A percentile compares a stretch with the other conserved stretches of the same genome.
Conservation (phyloP, 495 filamentous ascomycete species). For the Lichina pygmaea region DNA sequence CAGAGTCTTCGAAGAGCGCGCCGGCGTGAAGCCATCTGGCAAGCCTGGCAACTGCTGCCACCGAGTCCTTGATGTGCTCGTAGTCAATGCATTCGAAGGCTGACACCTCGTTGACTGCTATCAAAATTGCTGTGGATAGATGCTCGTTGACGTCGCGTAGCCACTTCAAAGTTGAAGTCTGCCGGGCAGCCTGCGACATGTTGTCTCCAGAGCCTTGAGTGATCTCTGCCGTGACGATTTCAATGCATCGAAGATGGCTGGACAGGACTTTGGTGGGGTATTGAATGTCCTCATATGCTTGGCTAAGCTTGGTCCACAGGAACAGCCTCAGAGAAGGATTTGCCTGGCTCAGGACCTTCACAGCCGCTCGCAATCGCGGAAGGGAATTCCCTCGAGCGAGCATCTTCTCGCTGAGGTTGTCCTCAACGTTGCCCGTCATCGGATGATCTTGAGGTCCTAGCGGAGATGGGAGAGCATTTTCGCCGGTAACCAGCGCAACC, state of each 20-base stretch:
- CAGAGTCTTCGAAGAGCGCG: constrained; percentile 55
- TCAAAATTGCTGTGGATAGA: constrained; percentile 32
- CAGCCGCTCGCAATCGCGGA: constrained; percentile 17
- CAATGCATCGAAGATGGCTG: constrained; percentile 61
- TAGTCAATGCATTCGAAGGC: constrained; percentile 68
- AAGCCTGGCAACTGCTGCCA: constrained; percentile 36
- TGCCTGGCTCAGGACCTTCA: constrained; percentile 54
- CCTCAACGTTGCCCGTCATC: constrained; percentile 1
- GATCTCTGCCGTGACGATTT: constrained; percentile 51
- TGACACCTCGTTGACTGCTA: constrained; percentile 33
- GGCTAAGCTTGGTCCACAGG: constrained; percentile 65
- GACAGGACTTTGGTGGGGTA: constrained; percentile 68
- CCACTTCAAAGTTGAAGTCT: constrained; percentile 39
- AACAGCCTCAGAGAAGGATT: constrained; percentile 59
- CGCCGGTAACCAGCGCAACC: constrained; percentile 5
- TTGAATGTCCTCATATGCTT: constrained; percentile 61
- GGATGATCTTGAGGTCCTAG: no score
- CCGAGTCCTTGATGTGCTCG: constrained; percentile 39
- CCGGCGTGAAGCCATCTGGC: constrained; percentile 49
- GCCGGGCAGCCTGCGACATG: constrained; percentile 30
- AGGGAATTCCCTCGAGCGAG: no score
- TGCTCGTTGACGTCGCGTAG: constrained; percentile 54
- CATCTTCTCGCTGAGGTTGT: neutral
- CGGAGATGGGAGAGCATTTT: no score
- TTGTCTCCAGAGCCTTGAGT: constrained; percentile 32